Evolutionary conservation across 2,329 filamentous ascomycete genomes (phyloP), one percentile per base, ranked within the genome.

Genomic region (Verticillium alfalfae): DNA sequence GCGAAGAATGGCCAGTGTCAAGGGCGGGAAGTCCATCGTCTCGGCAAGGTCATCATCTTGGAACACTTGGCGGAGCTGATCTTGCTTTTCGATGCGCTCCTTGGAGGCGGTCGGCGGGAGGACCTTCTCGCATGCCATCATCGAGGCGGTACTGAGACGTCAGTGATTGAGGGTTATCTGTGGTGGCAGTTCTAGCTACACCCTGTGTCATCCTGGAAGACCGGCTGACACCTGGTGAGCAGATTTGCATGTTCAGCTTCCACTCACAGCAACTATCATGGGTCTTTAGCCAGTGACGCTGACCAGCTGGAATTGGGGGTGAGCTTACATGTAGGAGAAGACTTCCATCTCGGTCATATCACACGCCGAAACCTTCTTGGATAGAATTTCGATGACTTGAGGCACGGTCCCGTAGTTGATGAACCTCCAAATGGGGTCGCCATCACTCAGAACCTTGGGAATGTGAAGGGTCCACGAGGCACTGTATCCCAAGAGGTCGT

Each of bases 41-140:
- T 59, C 57, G 38, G 34, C 10, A 2, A 52, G 15, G 4, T 59
- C 39, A 7, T 59, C 57, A 3, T 59, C 45, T 18, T 52, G 31
- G 39, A 52, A 59, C 9, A 49, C 22, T 9, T 36, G 22, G 15
- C 34, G 26, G 7, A 59, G 16, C 2, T 18, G 26, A 7, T 13
- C 57, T 1, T n/a, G 31, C 31, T 59, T 59, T 3, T 26, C 36
- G 10, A 45, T 31, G 3, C 9, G 7, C 2, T n/a, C 57, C 4
- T 59, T 31, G 5, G 57, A 13, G 6, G 57, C 57, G n/a, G 41
- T 34, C 2, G 38, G 31, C 2, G 57, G 57, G 9, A 59, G 18
- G 15, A 59, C 57, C 37, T 34, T 39, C 13, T 59, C 57, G 22
- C 57, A 59, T 18, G 57, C 57, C 57, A 59, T 59, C 57, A 59